Percentiles rank a stretch among this genome's conserved stretches.
Evolutionary conservation across 2,329 filamentous ascomycete species (phyloP).

Genomic region (Elsinoe batatas): DNA sequence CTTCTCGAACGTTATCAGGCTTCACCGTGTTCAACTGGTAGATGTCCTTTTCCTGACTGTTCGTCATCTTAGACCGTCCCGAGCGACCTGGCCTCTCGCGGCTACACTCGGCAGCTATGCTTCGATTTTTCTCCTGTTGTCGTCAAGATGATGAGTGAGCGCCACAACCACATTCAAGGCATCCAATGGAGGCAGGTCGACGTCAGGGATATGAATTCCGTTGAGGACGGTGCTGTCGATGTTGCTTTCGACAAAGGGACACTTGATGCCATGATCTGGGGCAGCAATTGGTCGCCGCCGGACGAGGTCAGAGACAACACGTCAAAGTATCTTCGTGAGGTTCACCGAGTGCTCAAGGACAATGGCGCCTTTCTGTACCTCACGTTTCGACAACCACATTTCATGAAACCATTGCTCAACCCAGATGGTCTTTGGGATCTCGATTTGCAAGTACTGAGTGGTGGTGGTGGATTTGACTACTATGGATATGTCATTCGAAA

Average conservation of each 20-base stretch:
- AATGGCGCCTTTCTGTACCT: constrained; percentile 26
- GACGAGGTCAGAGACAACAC: constrained; percentile 23
- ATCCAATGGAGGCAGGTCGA: constrained; percentile 45
- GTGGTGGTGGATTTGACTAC: constrained; percentile 39
- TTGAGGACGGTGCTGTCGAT: constrained; percentile 37
- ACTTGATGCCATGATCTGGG: constrained; percentile 27
- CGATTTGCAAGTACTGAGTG: constrained; percentile 34
- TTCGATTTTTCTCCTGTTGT: constrained; percentile 48
- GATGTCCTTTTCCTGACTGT: not conserved
- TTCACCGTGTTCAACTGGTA: not conserved
- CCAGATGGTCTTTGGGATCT: constrained; percentile 37
- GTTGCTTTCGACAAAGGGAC: constrained; percentile 41
- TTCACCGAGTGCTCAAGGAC: constrained; percentile 22
- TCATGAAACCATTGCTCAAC: constrained; percentile 41
- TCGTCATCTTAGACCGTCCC: constrained; percentile 39
- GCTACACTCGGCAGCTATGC: constrained; percentile 20
- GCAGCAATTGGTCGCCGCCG: constrained; percentile 24
- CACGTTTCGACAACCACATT: constrained; percentile 47
- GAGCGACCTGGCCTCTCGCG: constrained; percentile 33
- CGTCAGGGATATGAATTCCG: constrained; percentile 39
- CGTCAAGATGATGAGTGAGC: constrained; percentile 42
- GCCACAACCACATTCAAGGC: constrained; percentile 30
- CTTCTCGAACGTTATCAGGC: constrained; percentile 1
- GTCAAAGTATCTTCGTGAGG: constrained; percentile 21
- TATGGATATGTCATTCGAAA: constrained; percentile 37